A percentile compares a stretch with the other conserved stretches of the same genome.
Conservation (phyloP, 768 basidiomycete species). For the Xanthoconium purpureum region DNA sequence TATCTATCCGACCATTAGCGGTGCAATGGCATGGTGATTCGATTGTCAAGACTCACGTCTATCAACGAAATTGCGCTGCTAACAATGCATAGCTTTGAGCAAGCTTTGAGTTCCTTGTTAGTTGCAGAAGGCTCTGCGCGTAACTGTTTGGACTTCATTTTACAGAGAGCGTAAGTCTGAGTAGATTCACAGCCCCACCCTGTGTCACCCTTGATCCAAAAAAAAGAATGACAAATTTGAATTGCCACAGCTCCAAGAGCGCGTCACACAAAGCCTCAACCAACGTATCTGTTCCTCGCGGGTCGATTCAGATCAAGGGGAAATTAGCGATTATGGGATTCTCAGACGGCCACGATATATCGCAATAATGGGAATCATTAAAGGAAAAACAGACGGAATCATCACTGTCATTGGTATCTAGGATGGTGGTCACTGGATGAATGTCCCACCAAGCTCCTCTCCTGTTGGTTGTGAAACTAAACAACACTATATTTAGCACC, state of each 20-base stretch:
- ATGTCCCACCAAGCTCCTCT: conserved; percentile 48
- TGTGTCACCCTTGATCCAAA: conserved; percentile 23
- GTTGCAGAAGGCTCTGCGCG: conserved; percentile 33
- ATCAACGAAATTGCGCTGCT: conserved; percentile 31
- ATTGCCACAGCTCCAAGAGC: conserved; percentile 39
- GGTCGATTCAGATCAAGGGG: conserved; percentile 39
- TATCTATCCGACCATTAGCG: conserved; percentile 34
- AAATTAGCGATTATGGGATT: conserved; percentile 44
- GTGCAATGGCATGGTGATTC: background rate
- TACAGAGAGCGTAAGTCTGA: conserved; percentile 35
- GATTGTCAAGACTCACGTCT: conserved; percentile 33
- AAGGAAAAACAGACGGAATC: conserved; percentile 28
- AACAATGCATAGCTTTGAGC: conserved; percentile 28
- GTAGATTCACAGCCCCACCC: conserved; percentile 28
- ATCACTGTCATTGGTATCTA: conserved; percentile 50
- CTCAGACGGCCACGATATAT: conserved; percentile 47
- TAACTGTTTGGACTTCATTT: conserved; percentile 35
- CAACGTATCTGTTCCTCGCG: conserved; percentile 34
- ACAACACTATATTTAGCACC: conserved; percentile 5
- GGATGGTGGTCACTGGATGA: conserved; percentile 45
- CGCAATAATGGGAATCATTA: conserved; percentile 42
- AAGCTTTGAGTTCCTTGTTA: conserved; percentile 28
- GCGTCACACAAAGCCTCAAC: conserved; percentile 40
- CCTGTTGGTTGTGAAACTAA: conserved; percentile 38
- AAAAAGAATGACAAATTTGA: conserved; percentile 39